These are phyloP conservation scores for Suaeda aralocaspica DNA, from an alignment of 148 eudicot genomes.

Conservation along the genomic window DNA sequence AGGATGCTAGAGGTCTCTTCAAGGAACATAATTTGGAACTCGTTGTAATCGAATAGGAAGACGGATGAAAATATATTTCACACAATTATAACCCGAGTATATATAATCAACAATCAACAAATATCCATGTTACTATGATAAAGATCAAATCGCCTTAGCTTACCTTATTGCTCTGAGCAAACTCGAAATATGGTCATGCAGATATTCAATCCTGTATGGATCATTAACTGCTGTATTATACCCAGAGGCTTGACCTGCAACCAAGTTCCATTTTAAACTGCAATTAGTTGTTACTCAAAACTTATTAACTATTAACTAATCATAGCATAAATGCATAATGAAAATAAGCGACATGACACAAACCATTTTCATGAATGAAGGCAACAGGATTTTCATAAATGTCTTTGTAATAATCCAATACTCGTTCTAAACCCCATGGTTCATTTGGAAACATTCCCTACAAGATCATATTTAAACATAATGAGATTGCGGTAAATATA, in stretches of 20 bases:
- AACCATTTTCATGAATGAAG: slow-evolving; percentile 18
- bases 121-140: too few relatives aligned
- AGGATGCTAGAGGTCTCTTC: too few relatives aligned
- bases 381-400: slow-evolving; percentile 13
- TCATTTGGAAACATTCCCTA: background rate
- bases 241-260: slow-evolving; percentile 33
- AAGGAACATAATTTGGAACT: too few relatives aligned
- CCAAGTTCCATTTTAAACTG: background rate
- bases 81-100: too few relatives aligned
- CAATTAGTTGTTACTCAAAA: background rate
- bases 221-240: slow-evolving; percentile 30
- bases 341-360: background rate
- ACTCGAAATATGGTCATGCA: slow-evolving; percentile 37
- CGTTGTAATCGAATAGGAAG: too few relatives aligned
- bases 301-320: background rate
- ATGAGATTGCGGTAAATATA: too few relatives aligned
- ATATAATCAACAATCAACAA: too few relatives aligned
- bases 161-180: slow-evolving; percentile 56
- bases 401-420: slow-evolving; percentile 10
- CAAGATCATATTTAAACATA: background rate
- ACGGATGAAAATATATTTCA: too few relatives aligned
- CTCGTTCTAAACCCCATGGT: slow-evolving; percentile 15
- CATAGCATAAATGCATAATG: background rate
- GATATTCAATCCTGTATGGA: slow-evolving; percentile 39
- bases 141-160: too few relatives aligned